These are phyloP conservation scores for Mycena vitilis DNA, from an alignment of 768 basidiomycete genomes.

Conservation along the genomic window DNA sequence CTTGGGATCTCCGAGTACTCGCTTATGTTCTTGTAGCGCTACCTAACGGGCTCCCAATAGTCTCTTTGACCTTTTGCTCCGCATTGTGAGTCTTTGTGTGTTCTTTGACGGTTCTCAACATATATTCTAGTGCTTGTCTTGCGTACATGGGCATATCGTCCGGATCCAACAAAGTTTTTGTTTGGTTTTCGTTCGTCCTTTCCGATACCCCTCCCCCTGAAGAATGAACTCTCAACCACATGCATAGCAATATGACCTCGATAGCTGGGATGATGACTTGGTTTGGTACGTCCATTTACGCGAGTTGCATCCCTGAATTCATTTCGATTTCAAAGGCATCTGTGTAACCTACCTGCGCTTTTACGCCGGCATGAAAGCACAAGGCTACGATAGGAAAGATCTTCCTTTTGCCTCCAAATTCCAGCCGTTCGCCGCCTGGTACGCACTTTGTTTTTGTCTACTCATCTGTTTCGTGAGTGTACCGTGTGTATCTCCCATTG, in stretches of 20 bases:
- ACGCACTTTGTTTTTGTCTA: conserved; percentile 53
- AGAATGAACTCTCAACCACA: no score
- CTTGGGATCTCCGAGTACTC: no score
- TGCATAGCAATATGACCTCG: conserved; percentile 69
- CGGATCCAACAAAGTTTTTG: conserved; percentile 80
- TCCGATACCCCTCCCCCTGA: no score
- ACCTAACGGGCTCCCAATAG: conserved; percentile 77
- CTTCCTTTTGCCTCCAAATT: conserved; percentile 78
- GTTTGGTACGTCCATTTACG: conserved; percentile 56
- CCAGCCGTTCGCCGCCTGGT: conserved; percentile 83
- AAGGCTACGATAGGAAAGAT: conserved; percentile 76
- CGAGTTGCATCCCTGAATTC: background rate
- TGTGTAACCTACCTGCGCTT: conserved; percentile 84
- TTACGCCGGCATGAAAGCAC: conserved; percentile 81
- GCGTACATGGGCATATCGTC: conserved; percentile 82
- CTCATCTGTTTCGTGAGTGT: conserved; percentile 72
- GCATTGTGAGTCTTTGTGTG: conserved; percentile 51
- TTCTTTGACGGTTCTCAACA: background rate
- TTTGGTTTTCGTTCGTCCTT: conserved; percentile 65
- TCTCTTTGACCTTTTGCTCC: conserved; percentile 74
- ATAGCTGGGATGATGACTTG: conserved; percentile 79
- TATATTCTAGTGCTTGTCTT: conserved; percentile 52
- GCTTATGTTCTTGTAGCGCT: conserved; percentile 46
- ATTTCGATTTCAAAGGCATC: conserved; percentile 53
- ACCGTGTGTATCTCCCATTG: conserved; percentile 44